phyloP scores from a whole-genome alignment of 495 filamentous ascomycete species.

The Xylaria sp. region DNA sequence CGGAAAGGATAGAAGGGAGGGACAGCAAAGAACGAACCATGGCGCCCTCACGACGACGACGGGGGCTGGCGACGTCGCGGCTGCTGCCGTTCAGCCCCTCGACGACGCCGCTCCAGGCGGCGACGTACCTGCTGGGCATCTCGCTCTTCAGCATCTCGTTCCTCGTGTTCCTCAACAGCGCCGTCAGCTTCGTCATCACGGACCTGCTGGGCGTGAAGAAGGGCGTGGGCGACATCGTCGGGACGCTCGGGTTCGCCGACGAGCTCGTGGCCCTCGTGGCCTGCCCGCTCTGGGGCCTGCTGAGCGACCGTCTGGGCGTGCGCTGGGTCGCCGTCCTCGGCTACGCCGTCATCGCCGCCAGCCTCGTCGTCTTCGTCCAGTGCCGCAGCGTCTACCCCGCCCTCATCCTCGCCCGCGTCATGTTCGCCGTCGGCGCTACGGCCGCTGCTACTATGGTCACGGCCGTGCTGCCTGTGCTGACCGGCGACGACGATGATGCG shows the following conservation, averaged over 20 bases:
- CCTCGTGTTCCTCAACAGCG: conserved; percentile 95
- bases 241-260: conserved; percentile 94
- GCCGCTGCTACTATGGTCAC: conserved; percentile 97
- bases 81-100: conserved; percentile 62
- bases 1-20: not conserved
- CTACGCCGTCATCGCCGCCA: conserved; percentile 77
- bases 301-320: conserved; percentile 90
- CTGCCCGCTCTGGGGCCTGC: conserved; percentile 88
- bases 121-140: conserved; percentile 86
- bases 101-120: conserved; percentile 73
- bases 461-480: conserved; percentile 88
- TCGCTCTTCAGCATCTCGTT: conserved; percentile 96
- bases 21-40: conserved; percentile 2
- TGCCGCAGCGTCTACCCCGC: conserved; percentile 88
- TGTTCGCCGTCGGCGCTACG: conserved; percentile 90
- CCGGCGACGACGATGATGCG: conserved; percentile 50
- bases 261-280: conserved; percentile 90
- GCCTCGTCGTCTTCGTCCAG: conserved; percentile 82
- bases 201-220: conserved; percentile 80
- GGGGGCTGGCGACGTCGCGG: conserved; percentile 49
- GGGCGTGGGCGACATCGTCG: conserved; percentile 86
- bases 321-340: conserved; percentile 79
- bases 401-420: conserved; percentile 80
- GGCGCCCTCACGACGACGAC: conserved; percentile 30
- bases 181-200: conserved; percentile 92